Base-by-base conservation (phyloP, 257 asterid species). In the Solanum chilense region DNA sequence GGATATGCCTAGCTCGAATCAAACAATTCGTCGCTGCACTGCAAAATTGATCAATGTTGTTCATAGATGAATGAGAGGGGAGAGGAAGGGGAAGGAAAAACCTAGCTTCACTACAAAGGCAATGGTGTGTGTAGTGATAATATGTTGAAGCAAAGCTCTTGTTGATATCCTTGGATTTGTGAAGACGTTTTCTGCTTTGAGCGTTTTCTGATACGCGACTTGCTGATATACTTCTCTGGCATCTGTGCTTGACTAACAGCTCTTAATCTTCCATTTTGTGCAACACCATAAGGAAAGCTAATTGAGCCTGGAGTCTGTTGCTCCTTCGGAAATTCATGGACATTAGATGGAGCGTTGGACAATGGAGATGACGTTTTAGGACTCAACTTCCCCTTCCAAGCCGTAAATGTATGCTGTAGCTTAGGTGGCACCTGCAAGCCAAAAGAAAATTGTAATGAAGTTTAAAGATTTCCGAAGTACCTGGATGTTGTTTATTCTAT, bases 101-200 rank as follows among this genome's bases (percentile, higher is more conserved):
- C 9, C 9, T n/a, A 25, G 29, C 74, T 42, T 45, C 21, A 29
- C 69, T 81, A 81, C 12, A 81, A 49, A 31, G 69, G 44, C 60
- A 96, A 23, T 23, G 92, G 98, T 16, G 90, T 89, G 82, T 94
- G 98, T 82, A 91, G 89, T 39, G 98, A 96, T 87, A 96, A 86
- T 92, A 96, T 90, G 87, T 85, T 93, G 85, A 91, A 87, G 87
- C 90, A 85, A 81, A 89, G 89, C 47, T 86, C 90, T 78, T 52
- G 93, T 78, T 69, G 18, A 62, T 56, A 83, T 71, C 82, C 86
- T 91, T 77, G 89, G 5, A 85, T 73, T 88, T 86, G 90, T 52
- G 52, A 33, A 33, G 41, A 68, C 86, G 52, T 41, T 86, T 89
- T 92, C 91, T 82, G 88, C 86, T 92, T 94, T 29, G 91, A 82